Percentiles rank a stretch among this genome's conserved stretches.
Conservation (phyloP, 805 yeast genomes). For the Kluyveromyces lactis region DNA sequence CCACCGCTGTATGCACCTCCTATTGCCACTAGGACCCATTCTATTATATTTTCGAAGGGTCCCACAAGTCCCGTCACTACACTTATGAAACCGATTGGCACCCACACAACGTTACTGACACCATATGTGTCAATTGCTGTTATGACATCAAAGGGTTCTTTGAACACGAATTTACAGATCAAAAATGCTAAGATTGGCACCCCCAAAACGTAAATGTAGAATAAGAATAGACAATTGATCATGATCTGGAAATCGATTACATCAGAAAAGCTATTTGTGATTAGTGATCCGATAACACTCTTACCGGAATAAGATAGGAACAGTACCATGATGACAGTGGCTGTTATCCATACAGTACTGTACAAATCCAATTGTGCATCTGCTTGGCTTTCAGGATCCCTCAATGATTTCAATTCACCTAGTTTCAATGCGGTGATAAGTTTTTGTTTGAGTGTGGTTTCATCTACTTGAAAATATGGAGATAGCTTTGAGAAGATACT, state of each 20-base stretch:
- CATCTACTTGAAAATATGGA: constrained; percentile 3
- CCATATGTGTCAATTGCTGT: constrained; percentile 66
- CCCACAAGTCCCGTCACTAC: constrained; percentile 7
- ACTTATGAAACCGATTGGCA: constrained; percentile 55
- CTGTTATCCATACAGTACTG: constrained; percentile 88
- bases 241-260: constrained; percentile 49
- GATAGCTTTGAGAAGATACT: constrained; percentile 2
- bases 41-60: constrained; percentile 1
- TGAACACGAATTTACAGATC: constrained; percentile 43
- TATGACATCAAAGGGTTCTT: constrained; percentile 36
- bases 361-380: constrained; percentile 55
- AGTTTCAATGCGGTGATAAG: constrained; percentile 2
- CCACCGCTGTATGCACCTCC: constrained; percentile 6
- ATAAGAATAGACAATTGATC: constrained; percentile 57
- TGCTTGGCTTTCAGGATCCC: constrained; percentile 18
- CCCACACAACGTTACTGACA: constrained; percentile 76
- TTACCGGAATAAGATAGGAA: constrained; percentile 71
- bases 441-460: neutral
- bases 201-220: constrained; percentile 68
- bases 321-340: constrained; percentile 64
- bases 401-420: neutral
- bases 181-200: constrained; percentile 54
- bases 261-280: constrained; percentile 31
- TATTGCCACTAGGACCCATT: constrained; percentile 9
- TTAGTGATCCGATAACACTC: constrained; percentile 48